Evolutionary conservation across 1,284 basidiomycete species (phyloP).

Genomic region (Flammula alnicola): DNA sequence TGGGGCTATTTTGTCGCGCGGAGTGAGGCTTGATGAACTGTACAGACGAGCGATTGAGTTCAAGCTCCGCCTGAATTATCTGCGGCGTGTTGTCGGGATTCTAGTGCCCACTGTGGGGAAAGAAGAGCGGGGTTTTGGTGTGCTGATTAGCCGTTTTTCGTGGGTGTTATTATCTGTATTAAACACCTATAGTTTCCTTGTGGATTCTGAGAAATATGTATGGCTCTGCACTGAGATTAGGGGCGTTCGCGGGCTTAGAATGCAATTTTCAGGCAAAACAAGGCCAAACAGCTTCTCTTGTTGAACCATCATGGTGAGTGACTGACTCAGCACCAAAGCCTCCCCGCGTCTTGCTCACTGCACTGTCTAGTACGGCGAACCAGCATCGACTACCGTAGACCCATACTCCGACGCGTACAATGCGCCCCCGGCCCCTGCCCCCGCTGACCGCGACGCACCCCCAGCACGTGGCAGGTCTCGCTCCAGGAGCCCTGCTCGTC

Average conservation of each 20-base stretch:
- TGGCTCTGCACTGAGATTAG: background rate
- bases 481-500: conserved; percentile 66
- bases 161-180: no score
- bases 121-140: background rate
- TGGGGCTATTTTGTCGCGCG: conserved; percentile 39
- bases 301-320: conserved; percentile 72
- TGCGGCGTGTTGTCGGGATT: background rate
- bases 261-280: conserved; percentile 40
- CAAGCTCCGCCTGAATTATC: conserved; percentile 39
- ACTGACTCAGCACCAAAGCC: conserved; percentile 11
- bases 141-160: no score
- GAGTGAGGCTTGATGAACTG: conserved; percentile 60
- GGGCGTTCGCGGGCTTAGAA: conserved; percentile 28
- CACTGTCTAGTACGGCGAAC: conserved; percentile 61
- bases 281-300: conserved; percentile 44
- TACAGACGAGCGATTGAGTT: conserved; percentile 52
- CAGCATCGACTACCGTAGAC: conserved; percentile 61
- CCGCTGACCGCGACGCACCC: conserved; percentile 53
- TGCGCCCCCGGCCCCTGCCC: conserved; percentile 54
- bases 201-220: background rate
- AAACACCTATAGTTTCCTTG: no score
- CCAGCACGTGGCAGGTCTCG: conserved; percentile 69
- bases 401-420: conserved; percentile 84
- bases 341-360: conserved; percentile 12
- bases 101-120: background rate